Conservation (phyloP, 495 filamentous ascomycete species). For the Thozetella sp. region DNA sequence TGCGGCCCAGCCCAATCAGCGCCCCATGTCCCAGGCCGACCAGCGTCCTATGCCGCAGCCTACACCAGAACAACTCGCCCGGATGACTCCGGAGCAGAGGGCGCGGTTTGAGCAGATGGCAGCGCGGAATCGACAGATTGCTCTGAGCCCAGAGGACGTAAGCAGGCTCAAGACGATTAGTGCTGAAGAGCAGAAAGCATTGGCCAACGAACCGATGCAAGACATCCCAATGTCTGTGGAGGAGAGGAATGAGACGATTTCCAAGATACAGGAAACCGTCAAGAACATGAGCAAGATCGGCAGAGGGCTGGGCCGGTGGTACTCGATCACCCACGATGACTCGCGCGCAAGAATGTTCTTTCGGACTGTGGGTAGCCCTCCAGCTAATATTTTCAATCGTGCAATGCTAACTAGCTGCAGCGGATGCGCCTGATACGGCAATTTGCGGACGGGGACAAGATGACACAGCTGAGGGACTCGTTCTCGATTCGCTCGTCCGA, state of each 20-base stretch:
- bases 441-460: constrained; percentile 53
- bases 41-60: constrained; percentile 17
- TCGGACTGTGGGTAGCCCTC: constrained; percentile 37
- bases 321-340: constrained; percentile 39
- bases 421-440: constrained; percentile 61
- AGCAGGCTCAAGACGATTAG: constrained; percentile 30
- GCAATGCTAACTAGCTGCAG: constrained; percentile 37
- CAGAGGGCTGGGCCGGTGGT: constrained; percentile 40
- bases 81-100: constrained; percentile 53
- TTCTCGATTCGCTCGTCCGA: constrained; percentile 62
- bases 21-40: constrained; percentile 18
- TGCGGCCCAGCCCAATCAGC: constrained; percentile 37
- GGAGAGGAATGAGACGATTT: constrained; percentile 29
- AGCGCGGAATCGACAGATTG: constrained; percentile 25
- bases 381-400: neutral
- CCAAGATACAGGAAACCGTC: constrained; percentile 28
- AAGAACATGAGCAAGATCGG: constrained; percentile 33
- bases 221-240: constrained; percentile 40
- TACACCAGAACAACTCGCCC: constrained; percentile 53
- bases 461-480: constrained; percentile 48
- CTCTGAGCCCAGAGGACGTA: constrained; percentile 18
- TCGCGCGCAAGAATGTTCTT: constrained; percentile 44
- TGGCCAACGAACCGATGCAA: constrained; percentile 21
- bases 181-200: constrained; percentile 21
- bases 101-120: constrained; percentile 38